Base-by-base conservation (phyloP, 495 filamentous ascomycete species). In the Articulospora tetracladia region DNA sequence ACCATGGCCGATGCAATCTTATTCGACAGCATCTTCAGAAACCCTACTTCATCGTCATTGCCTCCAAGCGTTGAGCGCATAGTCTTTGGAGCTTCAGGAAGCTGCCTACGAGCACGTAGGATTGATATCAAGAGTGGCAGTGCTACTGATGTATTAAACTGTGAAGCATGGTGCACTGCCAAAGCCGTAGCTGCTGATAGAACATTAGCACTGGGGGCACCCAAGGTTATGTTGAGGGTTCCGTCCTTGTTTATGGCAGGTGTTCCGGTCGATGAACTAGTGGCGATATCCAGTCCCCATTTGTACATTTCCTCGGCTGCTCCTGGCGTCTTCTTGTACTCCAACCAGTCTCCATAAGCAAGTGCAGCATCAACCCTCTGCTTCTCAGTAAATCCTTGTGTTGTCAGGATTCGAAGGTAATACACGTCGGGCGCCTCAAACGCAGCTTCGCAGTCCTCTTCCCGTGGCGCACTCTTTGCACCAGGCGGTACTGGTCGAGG, bases 51-150 rank as follows among this genome's bases (percentile, higher is more conserved):
- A 55, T 36, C 48, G n/a, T 54, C 60, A 26, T 54, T 49, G 10
- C 49, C 34, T 4, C 39, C 53, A 7, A 50, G 55, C 8, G 67
- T 64, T 22, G 61, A 58, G 23, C 32, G 47, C 47, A 53, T 55
- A 0, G 51, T 50, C 17, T 28, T 39, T 51, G 48, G 66, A 46
- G 41, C 11, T 39, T 58, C 61, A 11, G 77, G 72, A 0, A 82
- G 73, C 24, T 68, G 73, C 23, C 73, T 70, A 24, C 91, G 82
- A 8, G 90, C 89, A 62, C 90, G 86, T 7, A 98, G 79, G 44
- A 96, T 77, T 13, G 91, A 94, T 51, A 94, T 82, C 66, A 93
- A 86, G 47, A 96, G 88, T n/a, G 92, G 88, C 1, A 98, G 79
- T 13, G 93, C 90, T 3, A 73, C 69, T 23, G 79, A 68, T 28